Conservation (phyloP, 2,329 filamentous ascomycete species). For the Aspergillus luchuensis region DNA sequence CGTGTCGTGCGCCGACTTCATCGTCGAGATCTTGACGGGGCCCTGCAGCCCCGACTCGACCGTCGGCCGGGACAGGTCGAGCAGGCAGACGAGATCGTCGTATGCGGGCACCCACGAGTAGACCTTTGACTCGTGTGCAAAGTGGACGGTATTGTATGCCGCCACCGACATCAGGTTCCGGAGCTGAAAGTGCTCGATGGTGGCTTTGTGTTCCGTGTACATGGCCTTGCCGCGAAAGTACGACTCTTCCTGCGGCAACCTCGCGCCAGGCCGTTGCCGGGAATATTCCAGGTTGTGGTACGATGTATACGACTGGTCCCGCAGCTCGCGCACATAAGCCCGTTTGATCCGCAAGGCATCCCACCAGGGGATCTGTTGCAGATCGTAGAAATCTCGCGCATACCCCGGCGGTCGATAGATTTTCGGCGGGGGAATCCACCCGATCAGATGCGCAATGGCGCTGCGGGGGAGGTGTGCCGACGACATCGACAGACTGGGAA, state of each 20-base stretch:
- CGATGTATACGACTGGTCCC: slow-evolving; percentile 45
- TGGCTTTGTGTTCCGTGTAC: slow-evolving; percentile 52
- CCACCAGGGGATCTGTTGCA: slow-evolving; percentile 48
- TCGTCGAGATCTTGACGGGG: slow-evolving; percentile 54
- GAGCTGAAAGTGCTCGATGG: slow-evolving; percentile 61
- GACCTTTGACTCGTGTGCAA: slow-evolving; percentile 52
- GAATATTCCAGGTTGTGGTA: slow-evolving; percentile 43
- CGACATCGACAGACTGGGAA: slow-evolving; percentile 22
- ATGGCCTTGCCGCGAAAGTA: slow-evolving; percentile 54
- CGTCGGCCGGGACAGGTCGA: slow-evolving; percentile 51
- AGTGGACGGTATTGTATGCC: slow-evolving; percentile 58
- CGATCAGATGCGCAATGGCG: slow-evolving; percentile 37
- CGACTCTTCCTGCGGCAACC: slow-evolving; percentile 44
- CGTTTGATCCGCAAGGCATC: slow-evolving; percentile 40
- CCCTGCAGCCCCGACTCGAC: slow-evolving; percentile 39
- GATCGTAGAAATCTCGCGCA: slow-evolving; percentile 36
- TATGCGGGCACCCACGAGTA: slow-evolving; percentile 54
- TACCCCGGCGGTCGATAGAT: slow-evolving; percentile 35
- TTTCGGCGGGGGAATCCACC: slow-evolving; percentile 37
- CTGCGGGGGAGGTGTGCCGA: slow-evolving; percentile 26
- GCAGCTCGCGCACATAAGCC: slow-evolving; percentile 39
- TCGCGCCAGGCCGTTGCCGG: slow-evolving; percentile 26
- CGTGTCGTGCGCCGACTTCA: slow-evolving; percentile 53
- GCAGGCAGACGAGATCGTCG: slow-evolving; percentile 42
- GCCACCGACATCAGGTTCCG: slow-evolving; percentile 59